Conservation (phyloP, 768 basidiomycete genomes). For the Pilatotrama ljubarskyi region DNA sequence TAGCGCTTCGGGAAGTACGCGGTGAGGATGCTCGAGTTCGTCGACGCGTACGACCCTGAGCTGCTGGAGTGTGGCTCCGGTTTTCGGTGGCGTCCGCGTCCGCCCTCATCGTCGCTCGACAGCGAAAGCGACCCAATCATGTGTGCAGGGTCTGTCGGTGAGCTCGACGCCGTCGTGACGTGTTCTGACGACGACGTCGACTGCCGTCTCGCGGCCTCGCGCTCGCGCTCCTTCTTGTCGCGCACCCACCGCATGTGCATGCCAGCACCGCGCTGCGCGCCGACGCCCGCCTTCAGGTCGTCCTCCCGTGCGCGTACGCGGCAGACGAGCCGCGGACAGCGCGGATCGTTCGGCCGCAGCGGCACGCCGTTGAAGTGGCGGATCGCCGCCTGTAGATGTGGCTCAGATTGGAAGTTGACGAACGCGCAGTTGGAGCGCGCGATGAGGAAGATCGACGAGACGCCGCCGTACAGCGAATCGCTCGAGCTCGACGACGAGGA, state of each 20-base stretch:
- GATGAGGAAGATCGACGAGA: conserved; percentile 89
- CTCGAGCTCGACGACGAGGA: conserved; percentile 2
- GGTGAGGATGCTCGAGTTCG: conserved; percentile 76
- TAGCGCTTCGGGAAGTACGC: conserved; percentile 84
- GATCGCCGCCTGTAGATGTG: conserved; percentile 66
- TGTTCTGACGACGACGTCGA: conserved; percentile 25
- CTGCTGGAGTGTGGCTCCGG: conserved; percentile 47
- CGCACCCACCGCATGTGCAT: conserved; percentile 84
- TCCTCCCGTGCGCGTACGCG: conserved; percentile 79
- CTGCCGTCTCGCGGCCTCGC: conserved; percentile 22
- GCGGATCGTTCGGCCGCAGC: conserved; percentile 67
- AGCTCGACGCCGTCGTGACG: conserved; percentile 21
- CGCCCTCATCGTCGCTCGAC: conserved; percentile 42
- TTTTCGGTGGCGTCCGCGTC: conserved; percentile 12
- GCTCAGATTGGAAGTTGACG: conserved; percentile 77
- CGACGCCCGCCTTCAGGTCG: conserved; percentile 86
- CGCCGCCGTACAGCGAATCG: conserved; percentile 45
- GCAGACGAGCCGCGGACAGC: conserved; percentile 81
- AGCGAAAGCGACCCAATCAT: conserved; percentile 35
- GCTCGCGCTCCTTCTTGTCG: conserved; percentile 49
- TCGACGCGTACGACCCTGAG: conserved; percentile 75
- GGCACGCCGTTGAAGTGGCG: conserved; percentile 67
- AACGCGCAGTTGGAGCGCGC: conserved; percentile 95
- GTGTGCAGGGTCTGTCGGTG: conserved; percentile 23
- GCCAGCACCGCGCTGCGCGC: conserved; percentile 84